Percentiles rank a stretch among this genome's conserved stretches.
Evolutionary conservation across 306 rosid genomes (phyloP).

Genomic region (Chamaecrista fasciculata): DNA sequence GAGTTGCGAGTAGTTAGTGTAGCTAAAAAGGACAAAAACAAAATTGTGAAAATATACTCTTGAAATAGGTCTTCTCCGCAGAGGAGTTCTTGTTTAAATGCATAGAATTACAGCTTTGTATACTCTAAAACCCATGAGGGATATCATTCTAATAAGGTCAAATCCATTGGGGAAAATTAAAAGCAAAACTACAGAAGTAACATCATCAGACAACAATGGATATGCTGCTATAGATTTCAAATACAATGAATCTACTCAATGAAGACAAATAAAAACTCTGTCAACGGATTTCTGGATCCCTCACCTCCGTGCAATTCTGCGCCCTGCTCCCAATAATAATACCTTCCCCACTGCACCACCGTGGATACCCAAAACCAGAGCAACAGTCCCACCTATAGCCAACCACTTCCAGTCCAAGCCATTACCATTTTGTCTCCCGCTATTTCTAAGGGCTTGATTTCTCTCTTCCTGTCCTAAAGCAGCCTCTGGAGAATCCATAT

Average conservation of each 20-base stretch:
- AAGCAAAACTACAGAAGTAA: slow-evolving; percentile 21
- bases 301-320: slow-evolving; percentile 73
- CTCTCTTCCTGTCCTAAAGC: slow-evolving; percentile 41
- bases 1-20: not conserved
- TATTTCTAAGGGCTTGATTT: slow-evolving; percentile 26
- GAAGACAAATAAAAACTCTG: slow-evolving; percentile 20
- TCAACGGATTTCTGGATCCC: slow-evolving; percentile 14
- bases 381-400: slow-evolving; percentile 86
- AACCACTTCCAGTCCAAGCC: slow-evolving; percentile 97
- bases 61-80: not conserved
- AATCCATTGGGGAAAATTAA: slow-evolving; percentile 13
- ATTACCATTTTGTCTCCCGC: slow-evolving; percentile 33
- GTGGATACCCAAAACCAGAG: slow-evolving; percentile 87
- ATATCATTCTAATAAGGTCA: slow-evolving; percentile 1
- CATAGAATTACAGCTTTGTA: slow-evolving; percentile 19
- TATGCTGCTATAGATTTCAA: slow-evolving; percentile 27
- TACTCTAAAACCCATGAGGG: slow-evolving; percentile 9
- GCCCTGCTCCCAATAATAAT: slow-evolving; percentile 86
- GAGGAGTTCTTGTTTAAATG: not conserved
- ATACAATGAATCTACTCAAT: slow-evolving; percentile 24
- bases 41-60: not conserved
- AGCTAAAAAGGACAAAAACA: not conserved
- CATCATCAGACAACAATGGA: slow-evolving; percentile 11
- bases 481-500: slow-evolving; percentile 44
- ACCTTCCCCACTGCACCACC: slow-evolving; percentile 76